phyloP scores from a whole-genome alignment of 768 basidiomycete species.

The Boletus reticulatus region DNA sequence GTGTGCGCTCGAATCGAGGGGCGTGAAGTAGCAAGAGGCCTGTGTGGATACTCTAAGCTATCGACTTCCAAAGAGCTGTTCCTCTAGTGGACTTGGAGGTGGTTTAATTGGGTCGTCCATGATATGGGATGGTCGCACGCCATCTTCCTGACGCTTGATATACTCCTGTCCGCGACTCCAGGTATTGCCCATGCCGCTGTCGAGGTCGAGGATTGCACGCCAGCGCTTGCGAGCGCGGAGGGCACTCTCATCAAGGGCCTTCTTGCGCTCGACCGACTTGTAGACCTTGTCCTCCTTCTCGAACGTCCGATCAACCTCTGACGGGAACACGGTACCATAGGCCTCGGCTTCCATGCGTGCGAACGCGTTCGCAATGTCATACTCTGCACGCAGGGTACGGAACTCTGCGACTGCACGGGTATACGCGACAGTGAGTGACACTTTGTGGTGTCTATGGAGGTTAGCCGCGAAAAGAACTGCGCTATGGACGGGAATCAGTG shows the following conservation, averaged over 20 bases:
- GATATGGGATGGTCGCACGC: conserved; percentile 64
- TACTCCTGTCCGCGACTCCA: conserved; percentile 81
- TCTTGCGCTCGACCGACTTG: conserved; percentile 55
- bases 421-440: conserved; percentile 80
- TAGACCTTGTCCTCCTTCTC: conserved; percentile 60
- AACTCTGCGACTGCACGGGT: conserved; percentile 78
- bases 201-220: conserved; percentile 59
- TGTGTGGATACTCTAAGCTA: conserved; percentile 9
- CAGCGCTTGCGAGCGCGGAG: conserved; percentile 71
- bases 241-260: conserved; percentile 56
- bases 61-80: conserved; percentile 18
- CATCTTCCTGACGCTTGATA: conserved; percentile 67
- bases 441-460: conserved; percentile 61
- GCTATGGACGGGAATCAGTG: conserved; percentile 41
- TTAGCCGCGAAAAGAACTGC: conserved; percentile 78
- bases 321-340: conserved; percentile 66
- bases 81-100: conserved; percentile 22
- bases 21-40: not conserved
- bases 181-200: conserved; percentile 38
- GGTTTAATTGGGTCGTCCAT: conserved; percentile 39
- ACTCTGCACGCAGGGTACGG: conserved; percentile 81
- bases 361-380: conserved; percentile 70
- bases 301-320: conserved; percentile 61
- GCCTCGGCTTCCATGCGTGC: conserved; percentile 80
- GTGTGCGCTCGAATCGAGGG: not conserved